Conservation (phyloP, 345 rosid genomes). For the Eutrema japonicum region DNA sequence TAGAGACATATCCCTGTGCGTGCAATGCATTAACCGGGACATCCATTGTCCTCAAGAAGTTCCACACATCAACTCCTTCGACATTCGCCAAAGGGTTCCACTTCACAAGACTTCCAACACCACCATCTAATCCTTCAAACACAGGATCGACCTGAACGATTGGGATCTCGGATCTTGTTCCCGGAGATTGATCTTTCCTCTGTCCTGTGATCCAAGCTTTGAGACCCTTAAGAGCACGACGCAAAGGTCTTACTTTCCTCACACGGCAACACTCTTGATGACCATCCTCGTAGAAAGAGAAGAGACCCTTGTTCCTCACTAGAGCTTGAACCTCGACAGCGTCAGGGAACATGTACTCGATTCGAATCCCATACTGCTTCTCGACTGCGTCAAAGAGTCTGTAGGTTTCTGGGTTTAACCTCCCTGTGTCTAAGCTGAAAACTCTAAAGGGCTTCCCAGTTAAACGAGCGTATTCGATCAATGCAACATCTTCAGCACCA, state of each 20-base stretch:
- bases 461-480: conserved; percentile 88
- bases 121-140: conserved; percentile 90
- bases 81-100: conserved; percentile 96
- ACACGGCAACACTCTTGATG: conserved; percentile 99
- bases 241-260: conserved; percentile 90
- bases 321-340: conserved; percentile 91
- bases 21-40: conserved; percentile 88
- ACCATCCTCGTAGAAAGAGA: conserved; percentile 94
- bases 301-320: conserved; percentile 89
- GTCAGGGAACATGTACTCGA: conserved; percentile 96
- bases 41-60: conserved; percentile 78
- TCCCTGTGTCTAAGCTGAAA: conserved; percentile 90
- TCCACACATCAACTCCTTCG: conserved; percentile 78
- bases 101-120: conserved; percentile 86
- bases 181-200: conserved; percentile 89
- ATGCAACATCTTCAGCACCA: conserved; percentile 97
- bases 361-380: conserved; percentile 74
- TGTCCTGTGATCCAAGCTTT: conserved; percentile 98
- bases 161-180: conserved; percentile 84
- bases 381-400: conserved; percentile 72
- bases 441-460: conserved; percentile 89
- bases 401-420: conserved; percentile 88
- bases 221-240: conserved; percentile 87
- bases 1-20: conserved; percentile 76
- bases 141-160: conserved; percentile 91